phyloP scores from a whole-genome alignment of 1,284 basidiomycete species.

The Cryptococcus sp. region DNA sequence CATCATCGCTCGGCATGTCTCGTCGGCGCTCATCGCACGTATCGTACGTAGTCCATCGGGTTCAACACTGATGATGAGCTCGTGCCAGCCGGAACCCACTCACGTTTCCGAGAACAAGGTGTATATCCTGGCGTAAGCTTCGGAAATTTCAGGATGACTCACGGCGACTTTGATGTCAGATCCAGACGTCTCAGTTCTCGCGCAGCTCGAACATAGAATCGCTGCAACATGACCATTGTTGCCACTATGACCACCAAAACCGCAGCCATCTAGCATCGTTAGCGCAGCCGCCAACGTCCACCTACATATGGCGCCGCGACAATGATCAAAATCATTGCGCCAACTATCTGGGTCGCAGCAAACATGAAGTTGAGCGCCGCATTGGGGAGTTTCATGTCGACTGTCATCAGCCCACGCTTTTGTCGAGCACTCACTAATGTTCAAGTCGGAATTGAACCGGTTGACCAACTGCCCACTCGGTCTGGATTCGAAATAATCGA shows the following conservation, averaged over 20 bases:
- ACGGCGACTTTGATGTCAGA: constrained; percentile 23
- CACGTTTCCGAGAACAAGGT: constrained; percentile 27
- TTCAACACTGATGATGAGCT: constrained; percentile 14
- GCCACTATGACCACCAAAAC: constrained; percentile 12
- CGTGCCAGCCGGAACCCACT: not conserved
- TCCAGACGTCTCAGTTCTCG: constrained; percentile 25
- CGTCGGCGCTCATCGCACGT: constrained; percentile 21
- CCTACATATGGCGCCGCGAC: constrained; percentile 21
- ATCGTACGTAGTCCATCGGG: constrained; percentile 23
- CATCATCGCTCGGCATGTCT: constrained; percentile 13
- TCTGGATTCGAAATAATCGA: constrained; percentile 16
- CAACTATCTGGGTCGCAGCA: constrained; percentile 9
- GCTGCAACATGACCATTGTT: constrained; percentile 17
- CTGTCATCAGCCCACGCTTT: constrained; percentile 1
- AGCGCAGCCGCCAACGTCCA: not conserved
- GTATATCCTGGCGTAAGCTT: constrained; percentile 13
- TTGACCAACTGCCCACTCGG: constrained; percentile 22
- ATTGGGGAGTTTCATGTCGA: constrained; percentile 25
- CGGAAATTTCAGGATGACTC: not conserved
- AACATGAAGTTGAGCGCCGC: constrained; percentile 20
- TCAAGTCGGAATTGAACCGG: constrained; percentile 27
- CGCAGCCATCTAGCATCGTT: constrained; percentile 19
- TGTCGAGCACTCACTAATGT: constrained; percentile 12
- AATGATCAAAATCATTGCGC: constrained; percentile 16
- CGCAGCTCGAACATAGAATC: constrained; percentile 25